phyloP scores from a whole-genome alignment of 176 grass and related monocot species.

The Typha latifolia region DNA sequence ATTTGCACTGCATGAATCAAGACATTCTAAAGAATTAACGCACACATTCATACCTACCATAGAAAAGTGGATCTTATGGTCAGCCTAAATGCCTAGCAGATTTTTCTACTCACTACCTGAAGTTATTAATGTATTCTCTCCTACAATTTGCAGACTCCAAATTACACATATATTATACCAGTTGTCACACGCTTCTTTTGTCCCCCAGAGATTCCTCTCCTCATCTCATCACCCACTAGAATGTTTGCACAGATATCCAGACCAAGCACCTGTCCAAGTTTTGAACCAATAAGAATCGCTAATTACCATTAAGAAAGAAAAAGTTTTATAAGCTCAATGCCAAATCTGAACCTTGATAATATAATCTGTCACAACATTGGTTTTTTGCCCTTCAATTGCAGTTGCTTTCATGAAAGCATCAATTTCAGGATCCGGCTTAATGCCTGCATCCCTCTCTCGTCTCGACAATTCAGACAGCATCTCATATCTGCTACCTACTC shows the following conservation, averaged over 20 bases:
- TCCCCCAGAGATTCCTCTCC: conserved; percentile 67
- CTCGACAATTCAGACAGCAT: conserved; percentile 50
- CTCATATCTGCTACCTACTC: conserved; percentile 43
- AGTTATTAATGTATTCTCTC: too few species aligned
- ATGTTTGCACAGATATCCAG: conserved; percentile 57
- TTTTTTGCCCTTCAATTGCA: conserved; percentile 40
- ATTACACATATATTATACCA: conserved; percentile 16
- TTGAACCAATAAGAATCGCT: neutral
- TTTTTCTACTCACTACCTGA: too few species aligned
- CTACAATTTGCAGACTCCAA: too few species aligned
- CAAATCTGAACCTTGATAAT: conserved; percentile 38
- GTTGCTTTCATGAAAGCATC: conserved; percentile 61
- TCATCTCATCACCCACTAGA: conserved; percentile 66
- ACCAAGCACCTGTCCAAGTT: conserved; percentile 38
- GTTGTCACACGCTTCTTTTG: too few species aligned
- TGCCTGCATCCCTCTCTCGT: conserved; percentile 48
- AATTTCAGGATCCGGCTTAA: conserved; percentile 57
- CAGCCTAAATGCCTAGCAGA: too few species aligned
- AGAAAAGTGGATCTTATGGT: too few species aligned
- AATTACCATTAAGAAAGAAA: too few species aligned
- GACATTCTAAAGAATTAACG: too few species aligned
- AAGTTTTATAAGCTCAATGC: too few species aligned
- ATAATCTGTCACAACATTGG: conserved; percentile 48
- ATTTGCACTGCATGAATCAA: too few species aligned
- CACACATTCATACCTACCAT: too few species aligned